Conservation (phyloP, 2,329 filamentous ascomycete species). For the Monosporascus cannonballus region DNA sequence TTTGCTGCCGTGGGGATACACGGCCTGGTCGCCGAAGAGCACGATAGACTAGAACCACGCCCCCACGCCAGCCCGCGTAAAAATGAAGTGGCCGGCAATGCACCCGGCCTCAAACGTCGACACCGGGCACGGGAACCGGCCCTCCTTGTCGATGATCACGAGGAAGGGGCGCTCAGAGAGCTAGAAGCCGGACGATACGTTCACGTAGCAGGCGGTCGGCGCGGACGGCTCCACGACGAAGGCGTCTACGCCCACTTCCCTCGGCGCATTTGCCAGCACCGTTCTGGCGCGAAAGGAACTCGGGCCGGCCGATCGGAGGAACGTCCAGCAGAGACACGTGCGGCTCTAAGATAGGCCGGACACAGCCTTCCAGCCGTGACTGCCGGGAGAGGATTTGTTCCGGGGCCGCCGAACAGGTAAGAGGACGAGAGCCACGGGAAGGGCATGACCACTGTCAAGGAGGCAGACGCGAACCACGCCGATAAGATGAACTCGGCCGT, state of each 20-base stretch:
- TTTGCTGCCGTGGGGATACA: constrained; percentile 24
- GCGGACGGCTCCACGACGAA: constrained; percentile 25
- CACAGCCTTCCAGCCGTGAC: constrained; percentile 14
- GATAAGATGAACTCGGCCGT: background rate
- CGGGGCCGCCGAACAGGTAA: background rate
- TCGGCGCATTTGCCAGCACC: constrained; percentile 15
- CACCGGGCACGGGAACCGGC: constrained; percentile 22
- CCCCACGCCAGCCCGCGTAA: constrained; percentile 19
- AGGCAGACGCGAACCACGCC: background rate
- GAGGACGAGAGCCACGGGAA: background rate
- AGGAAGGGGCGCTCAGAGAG: constrained; percentile 25
- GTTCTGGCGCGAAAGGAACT: constrained; percentile 20
- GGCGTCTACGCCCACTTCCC: constrained; percentile 18
- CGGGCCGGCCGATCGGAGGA: constrained; percentile 16
- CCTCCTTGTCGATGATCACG: constrained; percentile 17
- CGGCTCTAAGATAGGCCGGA: constrained; percentile 17
- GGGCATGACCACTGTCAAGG: background rate
- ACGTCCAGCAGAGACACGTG: constrained; percentile 19
- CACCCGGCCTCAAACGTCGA: constrained; percentile 24
- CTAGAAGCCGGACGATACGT: constrained; percentile 15
- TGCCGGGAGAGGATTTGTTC: background rate
- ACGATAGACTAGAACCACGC: constrained; percentile 22
- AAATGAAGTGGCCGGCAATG: constrained; percentile 17
- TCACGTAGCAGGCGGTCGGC: constrained; percentile 18
- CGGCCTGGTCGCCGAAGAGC: constrained; percentile 23